A percentile compares a stretch with the other conserved stretches of the same genome.
phyloP scores from a whole-genome alignment of 2,329 filamentous ascomycete species.

The Exophiala mesophila region DNA sequence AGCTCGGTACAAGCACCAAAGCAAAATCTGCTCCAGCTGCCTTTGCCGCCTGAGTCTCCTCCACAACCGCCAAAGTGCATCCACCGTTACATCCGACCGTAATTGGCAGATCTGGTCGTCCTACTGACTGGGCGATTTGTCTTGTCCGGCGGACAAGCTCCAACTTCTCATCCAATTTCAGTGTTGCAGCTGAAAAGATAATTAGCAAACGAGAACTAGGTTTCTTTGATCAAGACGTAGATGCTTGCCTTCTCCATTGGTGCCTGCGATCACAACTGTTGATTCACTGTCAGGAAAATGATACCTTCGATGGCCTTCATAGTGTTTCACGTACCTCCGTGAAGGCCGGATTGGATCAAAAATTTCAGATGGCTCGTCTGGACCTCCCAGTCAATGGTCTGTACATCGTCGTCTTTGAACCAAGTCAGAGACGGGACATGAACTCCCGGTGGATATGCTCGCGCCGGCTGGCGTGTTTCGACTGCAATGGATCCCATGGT shows the following conservation, averaged over 20 bases:
- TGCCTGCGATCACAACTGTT: conserved; percentile 39
- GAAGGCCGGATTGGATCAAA: conserved; percentile 49
- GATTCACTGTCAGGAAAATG: too few relatives aligned
- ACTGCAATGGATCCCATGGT: neutral
- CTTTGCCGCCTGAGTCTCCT: conserved; percentile 62
- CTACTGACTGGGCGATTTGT: conserved; percentile 35
- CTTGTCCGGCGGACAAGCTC: conserved; percentile 37
- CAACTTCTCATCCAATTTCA: conserved; percentile 37
- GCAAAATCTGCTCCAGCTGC: conserved; percentile 68
- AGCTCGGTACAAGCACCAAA: conserved; percentile 68
- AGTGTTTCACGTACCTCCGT: conserved; percentile 45
- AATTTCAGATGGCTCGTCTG: conserved; percentile 53
- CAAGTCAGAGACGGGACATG: conserved; percentile 56
- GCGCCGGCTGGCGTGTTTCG: neutral
- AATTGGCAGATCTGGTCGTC: conserved; percentile 58
- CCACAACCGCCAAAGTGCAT: conserved; percentile 66
- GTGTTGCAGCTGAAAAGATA: conserved; percentile 31
- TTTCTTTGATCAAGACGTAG: neutral
- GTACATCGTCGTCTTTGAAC: conserved; percentile 45
- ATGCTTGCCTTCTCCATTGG: conserved; percentile 37
- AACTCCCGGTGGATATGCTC: conserved; percentile 43
- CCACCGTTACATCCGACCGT: conserved; percentile 71
- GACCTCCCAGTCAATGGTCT: conserved; percentile 54
- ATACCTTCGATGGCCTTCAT: too few relatives aligned
- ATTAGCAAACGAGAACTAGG: neutral